Base-by-base conservation (phyloP, 2,329 filamentous ascomycete genomes). In the Cladosporium sp. region DNA sequence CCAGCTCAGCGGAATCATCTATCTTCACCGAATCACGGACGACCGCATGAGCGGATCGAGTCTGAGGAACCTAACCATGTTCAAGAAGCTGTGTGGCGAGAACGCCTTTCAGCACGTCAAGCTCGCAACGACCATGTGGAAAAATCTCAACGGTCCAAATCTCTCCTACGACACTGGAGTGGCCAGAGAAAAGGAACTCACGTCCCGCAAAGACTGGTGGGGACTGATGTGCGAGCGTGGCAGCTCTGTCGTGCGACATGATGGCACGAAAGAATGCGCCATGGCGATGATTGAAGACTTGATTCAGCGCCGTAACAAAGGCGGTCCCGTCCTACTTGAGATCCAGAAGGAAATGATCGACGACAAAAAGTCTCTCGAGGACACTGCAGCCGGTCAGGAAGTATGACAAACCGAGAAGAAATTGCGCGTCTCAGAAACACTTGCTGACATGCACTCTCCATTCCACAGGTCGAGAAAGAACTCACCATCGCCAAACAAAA, bases 101-200 rank as follows among this genome's bases (percentile, higher is more conserved):
- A 64, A 73, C 19, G 69, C 69, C 25, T 65, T 79, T 1, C 65
- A 70, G 54, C 71, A 74, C 47, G 74, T 79, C 10, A 61, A 75
- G 4, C 62, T 80, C n/a, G 69, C 68, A 1, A 78, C 77, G 3
- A 78, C 70, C 19, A 73, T 74, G 66, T 80, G 77, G 76, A 70
- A 72, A 17, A 13, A 37, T 7, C 39, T 58, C 37, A 44, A 65
- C n/a, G 51, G 58, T 20, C 32, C 45, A 2, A 50, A 51, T 20
- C 39, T 42, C 3, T 42, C 39, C 39, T 42, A 42, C n/a, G 34
- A 25, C 7, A 35, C 34, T 17, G 57, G 58, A 64, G 57, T 34
- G 32, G 58, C 68, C 54, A 62, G 54, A 40, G 58, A 63, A 65
- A 37, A 65, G 65, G 60, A 49, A 34, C 22, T 60, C 67, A 56